Evolutionary conservation across 345 rosid species (phyloP), one percentile per base, ranked within the genome.

Genomic region (Eucalyptus coolabah): DNA sequence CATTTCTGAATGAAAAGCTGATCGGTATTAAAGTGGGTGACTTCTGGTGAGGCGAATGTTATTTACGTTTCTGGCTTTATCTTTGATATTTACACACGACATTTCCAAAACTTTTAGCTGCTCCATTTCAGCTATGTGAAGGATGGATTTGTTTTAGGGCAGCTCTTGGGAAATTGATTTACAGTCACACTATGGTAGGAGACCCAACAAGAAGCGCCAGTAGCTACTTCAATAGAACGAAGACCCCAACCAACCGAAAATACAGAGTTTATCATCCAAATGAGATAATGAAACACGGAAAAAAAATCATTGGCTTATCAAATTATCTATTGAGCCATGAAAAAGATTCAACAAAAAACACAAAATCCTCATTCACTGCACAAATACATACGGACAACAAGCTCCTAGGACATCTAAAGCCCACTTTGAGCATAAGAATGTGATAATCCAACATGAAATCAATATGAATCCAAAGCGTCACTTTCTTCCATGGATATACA

Each of bases 11-110:
- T 93, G 94, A 97, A 92, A 95, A 97, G 92, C 91, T 98, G 94
- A 94, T 97, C 92, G 99, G 98, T 86, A 97, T 98, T 89, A 96
- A 95, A 95, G 95, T 96, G 88, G 98, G 99, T 89, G 96, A 95
- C 51, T 50, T 50, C 17, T 95, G 99, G 99, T 98, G 91, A 93
- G 94, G 63, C 63, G 42, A 87, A 54, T 90, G 23, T 47, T 87
- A 82, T 87, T 86, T 54, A 45, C 87, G 77, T n/a, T 85, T 92
- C 83, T 88, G 37, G 87, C 32, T 21, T 88, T 89, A 50, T 83
- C 23, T 32, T 21, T 56, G 34, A 87, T 26, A 17, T 86, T 86
- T 50, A 50, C 90, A 54, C 44, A 28, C 89, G 80, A 87, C 80
- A 51, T n/a, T 30, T 88, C 32, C 86, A 88, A 85, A 80, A 87